Evolutionary conservation across 352 stramenopile genomes (phyloP).

Genomic region (Phytophthora hibernalis): DNA sequence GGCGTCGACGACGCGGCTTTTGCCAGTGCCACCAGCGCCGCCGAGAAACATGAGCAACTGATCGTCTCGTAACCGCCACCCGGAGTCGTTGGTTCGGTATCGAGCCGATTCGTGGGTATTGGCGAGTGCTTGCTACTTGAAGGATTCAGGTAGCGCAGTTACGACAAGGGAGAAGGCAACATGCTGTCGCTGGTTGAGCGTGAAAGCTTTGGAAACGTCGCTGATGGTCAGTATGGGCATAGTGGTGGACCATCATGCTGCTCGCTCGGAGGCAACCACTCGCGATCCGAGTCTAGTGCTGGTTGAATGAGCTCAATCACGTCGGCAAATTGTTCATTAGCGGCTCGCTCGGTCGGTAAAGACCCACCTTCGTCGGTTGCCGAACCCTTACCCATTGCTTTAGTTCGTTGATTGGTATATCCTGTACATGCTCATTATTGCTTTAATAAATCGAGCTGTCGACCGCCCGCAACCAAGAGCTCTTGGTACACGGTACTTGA

Average conservation of each 20-base stretch:
- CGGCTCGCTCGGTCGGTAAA: too few relatives aligned
- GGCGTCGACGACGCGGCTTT: slow-evolving; percentile 14
- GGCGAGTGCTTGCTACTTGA: background rate
- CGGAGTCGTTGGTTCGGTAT: too few relatives aligned
- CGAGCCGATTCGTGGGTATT: background rate
- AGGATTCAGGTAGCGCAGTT: background rate
- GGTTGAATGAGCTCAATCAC: too few relatives aligned
- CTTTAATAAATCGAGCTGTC: too few relatives aligned
- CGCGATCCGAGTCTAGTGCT: background rate
- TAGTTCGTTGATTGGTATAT: too few relatives aligned
- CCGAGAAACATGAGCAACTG: slow-evolving; percentile 3
- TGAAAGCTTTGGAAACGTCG: background rate
- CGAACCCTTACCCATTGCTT: too few relatives aligned
- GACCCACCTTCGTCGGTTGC: too few relatives aligned
- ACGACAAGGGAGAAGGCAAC: background rate
- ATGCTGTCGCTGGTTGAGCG: background rate
- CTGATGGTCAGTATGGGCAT: background rate
- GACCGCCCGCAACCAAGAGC: too few relatives aligned
- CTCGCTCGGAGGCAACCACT: background rate
- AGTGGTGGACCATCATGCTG: background rate
- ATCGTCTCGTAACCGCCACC: too few relatives aligned
- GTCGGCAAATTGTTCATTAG: too few relatives aligned
- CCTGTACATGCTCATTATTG: too few relatives aligned
- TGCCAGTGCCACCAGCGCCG: slow-evolving; percentile 3
- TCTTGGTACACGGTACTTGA: too few relatives aligned